phyloP scores from a whole-genome alignment of 352 stramenopile genomes.

The Pythium dissotocum region DNA sequence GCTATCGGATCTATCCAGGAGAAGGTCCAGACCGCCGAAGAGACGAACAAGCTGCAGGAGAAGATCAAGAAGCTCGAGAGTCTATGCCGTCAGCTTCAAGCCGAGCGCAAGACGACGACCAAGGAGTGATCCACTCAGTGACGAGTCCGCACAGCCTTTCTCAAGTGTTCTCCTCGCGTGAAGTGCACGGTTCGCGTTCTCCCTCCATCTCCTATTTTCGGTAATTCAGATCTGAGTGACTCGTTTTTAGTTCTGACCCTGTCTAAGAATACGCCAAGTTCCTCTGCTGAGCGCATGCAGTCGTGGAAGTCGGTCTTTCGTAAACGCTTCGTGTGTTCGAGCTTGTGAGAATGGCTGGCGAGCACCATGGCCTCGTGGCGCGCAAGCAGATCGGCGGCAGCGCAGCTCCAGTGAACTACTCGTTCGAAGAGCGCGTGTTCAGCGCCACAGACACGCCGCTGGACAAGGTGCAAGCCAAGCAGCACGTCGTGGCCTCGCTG shows the following conservation, averaged over 20 bases:
- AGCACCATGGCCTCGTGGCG: constrained; percentile 21
- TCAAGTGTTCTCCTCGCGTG: background rate
- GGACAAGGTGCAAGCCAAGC: constrained; percentile 58
- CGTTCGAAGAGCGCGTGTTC: constrained; percentile 74
- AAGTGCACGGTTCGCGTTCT: background rate
- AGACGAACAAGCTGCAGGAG: constrained; percentile 71
- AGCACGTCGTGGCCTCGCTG: constrained; percentile 59
- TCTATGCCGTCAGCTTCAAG: constrained; percentile 80
- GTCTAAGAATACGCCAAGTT: constrained; percentile 9
- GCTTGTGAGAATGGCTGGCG: constrained; percentile 10
- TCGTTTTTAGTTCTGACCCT: constrained; percentile 12
- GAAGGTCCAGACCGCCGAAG: constrained; percentile 57
- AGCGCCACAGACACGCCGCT: constrained; percentile 54
- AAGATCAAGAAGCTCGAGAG: constrained; percentile 86
- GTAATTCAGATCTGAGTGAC: constrained; percentile 16
- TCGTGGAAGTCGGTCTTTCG: background rate
- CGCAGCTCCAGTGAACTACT: constrained; percentile 66
- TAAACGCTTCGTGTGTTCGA: background rate
- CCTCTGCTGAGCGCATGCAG: background rate
- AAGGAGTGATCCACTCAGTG: constrained; percentile 11
- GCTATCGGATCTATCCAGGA: constrained; percentile 80
- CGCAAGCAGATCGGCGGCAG: constrained; percentile 71
- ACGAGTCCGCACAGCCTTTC: too few relatives aligned
- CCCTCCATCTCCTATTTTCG: constrained; percentile 20
- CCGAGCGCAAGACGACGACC: constrained; percentile 57